phyloP scores from a whole-genome alignment of 495 filamentous ascomycete genomes.

The Penicillium cinerascens region DNA sequence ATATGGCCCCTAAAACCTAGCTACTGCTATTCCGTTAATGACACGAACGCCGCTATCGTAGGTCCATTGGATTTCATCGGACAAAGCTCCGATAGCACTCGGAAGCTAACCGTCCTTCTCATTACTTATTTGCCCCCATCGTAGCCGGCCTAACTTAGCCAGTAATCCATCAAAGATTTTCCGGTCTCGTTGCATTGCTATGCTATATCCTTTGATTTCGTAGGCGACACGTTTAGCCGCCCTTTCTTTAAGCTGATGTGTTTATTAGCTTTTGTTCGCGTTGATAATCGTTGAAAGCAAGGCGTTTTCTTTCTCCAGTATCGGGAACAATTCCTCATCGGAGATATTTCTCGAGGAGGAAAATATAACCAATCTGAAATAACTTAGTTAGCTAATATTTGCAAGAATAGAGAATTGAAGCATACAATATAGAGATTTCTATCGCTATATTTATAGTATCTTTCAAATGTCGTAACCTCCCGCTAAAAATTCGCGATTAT shows the following conservation, averaged over 20 bases:
- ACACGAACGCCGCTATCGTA: background rate
- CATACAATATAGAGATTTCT: slow-evolving; percentile 1
- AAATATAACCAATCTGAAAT: background rate
- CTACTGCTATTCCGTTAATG: background rate
- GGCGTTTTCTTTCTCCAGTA: slow-evolving; percentile 2
- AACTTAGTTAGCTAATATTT: background rate
- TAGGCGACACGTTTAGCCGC: background rate
- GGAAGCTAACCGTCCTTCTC: background rate
- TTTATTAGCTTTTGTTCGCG: slow-evolving; percentile 1
- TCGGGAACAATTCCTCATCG: background rate
- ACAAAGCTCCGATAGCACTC: background rate
- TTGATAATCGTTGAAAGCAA: slow-evolving; percentile 1
- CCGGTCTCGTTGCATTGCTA: background rate
- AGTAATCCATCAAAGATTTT: slow-evolving; percentile 3
- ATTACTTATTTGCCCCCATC: background rate
- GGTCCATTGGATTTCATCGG: background rate
- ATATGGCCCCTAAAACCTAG: background rate
- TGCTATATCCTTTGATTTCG: slow-evolving; percentile 3
- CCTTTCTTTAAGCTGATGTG: background rate
- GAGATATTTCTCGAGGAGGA: background rate
- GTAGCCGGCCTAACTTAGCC: background rate
- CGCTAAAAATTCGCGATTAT: background rate
- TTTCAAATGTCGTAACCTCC: background rate
- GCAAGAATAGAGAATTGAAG: background rate
- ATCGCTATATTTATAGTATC: background rate